Evolutionary conservation across 495 filamentous ascomycete genomes (phyloP).

Genomic region (Daldinia childiae): DNA sequence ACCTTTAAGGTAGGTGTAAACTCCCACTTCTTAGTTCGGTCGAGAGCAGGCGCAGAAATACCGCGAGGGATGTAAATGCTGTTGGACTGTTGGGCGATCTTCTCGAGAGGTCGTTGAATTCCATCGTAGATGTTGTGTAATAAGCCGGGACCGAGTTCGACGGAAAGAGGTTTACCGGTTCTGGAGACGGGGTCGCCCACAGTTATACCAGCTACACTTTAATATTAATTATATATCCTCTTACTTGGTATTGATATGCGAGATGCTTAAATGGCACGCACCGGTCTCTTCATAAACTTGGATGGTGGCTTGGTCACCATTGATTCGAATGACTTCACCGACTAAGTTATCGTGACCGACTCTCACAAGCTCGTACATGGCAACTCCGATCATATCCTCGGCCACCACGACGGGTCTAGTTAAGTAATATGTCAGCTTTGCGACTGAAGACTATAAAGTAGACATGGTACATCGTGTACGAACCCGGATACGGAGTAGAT

Average conservation of each 20-base stretch:
- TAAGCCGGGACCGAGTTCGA: conserved; percentile 95
- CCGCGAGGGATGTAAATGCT: conserved; percentile 98
- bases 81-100: conserved; percentile 77
- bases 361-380: conserved; percentile 98
- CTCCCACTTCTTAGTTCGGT: conserved; percentile 92
- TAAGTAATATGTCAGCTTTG: conserved; percentile 43
- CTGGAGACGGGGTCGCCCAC: conserved; percentile 92
- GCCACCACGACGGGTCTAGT: conserved; percentile 91
- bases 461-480: conserved; percentile 41
- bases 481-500: conserved; percentile 87
- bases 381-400: conserved; percentile 98
- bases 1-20: conserved; percentile 91
- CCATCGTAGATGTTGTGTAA: conserved; percentile 99
- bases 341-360: conserved; percentile 91
- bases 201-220: conserved; percentile 80
- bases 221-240: conserved; percentile 16
- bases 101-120: conserved; percentile 92
- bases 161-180: conserved; percentile 93
- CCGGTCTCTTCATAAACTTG: conserved; percentile 99
- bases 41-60: conserved; percentile 86
- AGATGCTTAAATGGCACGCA: conserved; percentile 50
- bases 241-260: conserved; percentile 1
- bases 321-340: conserved; percentile 98
- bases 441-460: conserved; percentile 6
- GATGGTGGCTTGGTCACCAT: conserved; percentile 92